Evolutionary conservation across 23 red algal species (phyloP), one percentile per base, ranked within the genome.

Genomic region (Gracilaria gracilis): DNA sequence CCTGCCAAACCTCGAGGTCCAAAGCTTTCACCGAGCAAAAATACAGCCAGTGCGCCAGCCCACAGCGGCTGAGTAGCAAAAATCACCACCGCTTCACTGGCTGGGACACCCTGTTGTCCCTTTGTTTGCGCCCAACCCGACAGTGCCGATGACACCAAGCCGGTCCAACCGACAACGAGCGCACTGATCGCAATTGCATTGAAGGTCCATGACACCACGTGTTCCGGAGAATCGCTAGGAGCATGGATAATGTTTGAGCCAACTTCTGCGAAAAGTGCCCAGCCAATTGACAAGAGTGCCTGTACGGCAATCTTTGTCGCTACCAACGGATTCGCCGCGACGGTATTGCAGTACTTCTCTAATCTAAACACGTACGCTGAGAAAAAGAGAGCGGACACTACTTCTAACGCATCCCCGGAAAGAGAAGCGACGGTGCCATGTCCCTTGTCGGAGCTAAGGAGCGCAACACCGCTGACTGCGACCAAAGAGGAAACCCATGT

Each of bases 21-120:
- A 79, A 94, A 92, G 37, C 82, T 84, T 67, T 98, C 95, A 4
- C 95, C 95, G 21, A 98, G 80, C 29, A 91, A 55, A 37, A 93
- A 6, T 23, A 82, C 86, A 23, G 95, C 92, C 4, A 94, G 35
- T 1, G 85, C 95, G 24, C 85, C 88, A 33, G 95, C 95, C 92
- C 92, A 94, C 35, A 98, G 80, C 39, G 95, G 95, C 77, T 98
- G 95, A 36, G 91, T 94, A 8, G 95, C 95, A 75, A 98, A 94
- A 59, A 98, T 98, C 9, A 98, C 85, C 37, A 82, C 95, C 16
- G 89, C 85, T 31, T 98, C 91, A 65, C 86, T 91, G 20, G 95
- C 79, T 17, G 80, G 70, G 4, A 98, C 95, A 16, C 80, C 73
- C 67, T 93, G 85, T 58, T 98, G 95, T 33, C 91, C 90, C 81